Evolutionary conservation across 352 stramenopile species (phyloP), one percentile per base, ranked within the genome.

Genomic region (Pythium vanterpoolii): DNA sequence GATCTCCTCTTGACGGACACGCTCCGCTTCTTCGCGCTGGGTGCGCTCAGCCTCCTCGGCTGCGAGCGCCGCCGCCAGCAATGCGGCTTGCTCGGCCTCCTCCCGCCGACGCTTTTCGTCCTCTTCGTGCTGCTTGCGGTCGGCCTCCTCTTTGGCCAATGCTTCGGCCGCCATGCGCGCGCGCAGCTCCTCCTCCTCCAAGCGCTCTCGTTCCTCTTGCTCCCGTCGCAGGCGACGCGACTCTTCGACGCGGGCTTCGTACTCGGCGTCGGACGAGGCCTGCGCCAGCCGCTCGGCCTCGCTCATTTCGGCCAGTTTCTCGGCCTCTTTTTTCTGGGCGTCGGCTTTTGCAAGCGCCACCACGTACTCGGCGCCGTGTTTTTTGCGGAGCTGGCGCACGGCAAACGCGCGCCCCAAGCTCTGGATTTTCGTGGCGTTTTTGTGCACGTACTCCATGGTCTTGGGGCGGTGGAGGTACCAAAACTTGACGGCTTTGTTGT

Each of bases 401-500:
- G 85, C 85, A 60, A 82, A 95, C 21, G 85, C 79, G 44, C 85
- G 85, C 0, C 80, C 85, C 21, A 95, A 47, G 38, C 69, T 87
- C 69, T 95, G 85, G 48, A 95, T 89, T 70, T 93, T 93, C 50
- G 83, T 90, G 14, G 83, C 85, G 64, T 95, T 95, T 76, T 86
- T 89, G 73, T 95, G 85, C 34, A 95, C 85, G 60, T 90, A 93
- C 56, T 89, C 79, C 85, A 95, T 95, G 18, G 85, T 95, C 72
- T 95, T 95, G 44, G 85, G 85, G 16, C 85, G 85, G 53, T 95
- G 85, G 26, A 95, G 63, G 62, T 95, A 95, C 85, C 85, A 95
- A 65, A 89, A 95, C 77, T 95, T 95, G 71, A 95, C 85, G 42
- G 81, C 85, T 13, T 79, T 83, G 62, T 93, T 95, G 62, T 79